Evolutionary conservation across 805 yeast genomes (phyloP).

Genomic region (Hanseniaspora vineae): DNA sequence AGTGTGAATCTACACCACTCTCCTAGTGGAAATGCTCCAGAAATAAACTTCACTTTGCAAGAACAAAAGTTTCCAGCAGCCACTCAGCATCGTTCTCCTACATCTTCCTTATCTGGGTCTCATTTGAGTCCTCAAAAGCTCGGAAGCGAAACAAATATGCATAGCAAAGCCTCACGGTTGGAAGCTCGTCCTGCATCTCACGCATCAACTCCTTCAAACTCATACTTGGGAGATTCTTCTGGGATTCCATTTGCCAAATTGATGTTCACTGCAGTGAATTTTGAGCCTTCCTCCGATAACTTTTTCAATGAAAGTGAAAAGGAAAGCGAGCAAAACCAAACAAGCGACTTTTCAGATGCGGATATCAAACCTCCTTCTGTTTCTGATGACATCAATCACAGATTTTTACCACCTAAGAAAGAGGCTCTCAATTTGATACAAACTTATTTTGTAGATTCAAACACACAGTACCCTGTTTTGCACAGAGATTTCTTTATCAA

Average conservation of each 20-base stretch:
- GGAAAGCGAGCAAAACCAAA: neutral
- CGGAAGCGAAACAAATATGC: neutral
- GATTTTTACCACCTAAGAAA: constrained; percentile 48
- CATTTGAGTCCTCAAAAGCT: no score
- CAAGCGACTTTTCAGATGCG: constrained; percentile 6
- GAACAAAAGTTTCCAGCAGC: no score
- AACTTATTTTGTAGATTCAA: constrained; percentile 63
- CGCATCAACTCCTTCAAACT: constrained; percentile 9
- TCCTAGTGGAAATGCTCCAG: no score
- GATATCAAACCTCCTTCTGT: constrained; percentile 14
- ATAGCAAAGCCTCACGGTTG: neutral
- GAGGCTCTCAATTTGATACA: constrained; percentile 55
- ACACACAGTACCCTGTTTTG: constrained; percentile 70
- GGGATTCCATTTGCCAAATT: constrained; percentile 67
- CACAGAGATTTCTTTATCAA: constrained; percentile 69
- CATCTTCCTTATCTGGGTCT: no score
- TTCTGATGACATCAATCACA: constrained; percentile 12
- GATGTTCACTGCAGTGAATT: constrained; percentile 65
- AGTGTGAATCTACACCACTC: no score
- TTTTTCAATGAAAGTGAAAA: constrained; percentile 9
- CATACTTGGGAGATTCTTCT: constrained; percentile 37
- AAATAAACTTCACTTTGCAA: no score
- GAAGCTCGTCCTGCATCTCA: neutral
- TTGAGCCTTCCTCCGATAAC: constrained; percentile 26
- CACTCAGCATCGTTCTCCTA: no score